Conservation (phyloP, 495 filamentous ascomycete genomes). For the Aspergillus sclerotiicarbonarius region DNA sequence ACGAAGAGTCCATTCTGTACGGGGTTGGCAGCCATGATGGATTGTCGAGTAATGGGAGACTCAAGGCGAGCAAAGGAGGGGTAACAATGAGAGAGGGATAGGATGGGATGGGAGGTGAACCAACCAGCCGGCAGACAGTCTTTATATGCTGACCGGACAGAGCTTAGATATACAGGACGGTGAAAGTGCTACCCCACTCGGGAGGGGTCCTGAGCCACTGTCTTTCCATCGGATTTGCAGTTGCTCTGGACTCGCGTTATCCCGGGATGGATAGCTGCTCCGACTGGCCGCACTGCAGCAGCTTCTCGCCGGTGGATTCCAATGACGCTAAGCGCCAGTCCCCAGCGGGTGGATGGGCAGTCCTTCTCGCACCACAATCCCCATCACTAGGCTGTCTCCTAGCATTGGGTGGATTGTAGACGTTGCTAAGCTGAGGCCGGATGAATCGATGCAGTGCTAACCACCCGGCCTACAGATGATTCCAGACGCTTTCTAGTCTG, state of each 20-base stretch:
- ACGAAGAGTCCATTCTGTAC: conserved; percentile 52
- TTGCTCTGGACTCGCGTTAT: no score
- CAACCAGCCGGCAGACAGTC: neutral
- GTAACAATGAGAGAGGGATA: conserved; percentile 7
- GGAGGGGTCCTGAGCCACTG: neutral
- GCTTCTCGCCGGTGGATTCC: neutral
- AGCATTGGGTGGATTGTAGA: no score
- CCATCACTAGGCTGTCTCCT: no score
- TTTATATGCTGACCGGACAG: neutral
- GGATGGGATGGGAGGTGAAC: neutral
- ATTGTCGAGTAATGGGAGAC: neutral
- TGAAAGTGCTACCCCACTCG: neutral
- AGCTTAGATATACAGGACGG: neutral
- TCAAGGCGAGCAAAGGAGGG: neutral
- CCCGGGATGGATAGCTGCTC: neutral
- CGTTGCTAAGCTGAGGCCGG: no score
- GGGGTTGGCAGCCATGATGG: conserved; percentile 35
- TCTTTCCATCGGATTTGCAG: no score
- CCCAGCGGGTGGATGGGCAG: no score
- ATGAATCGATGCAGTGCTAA: no score
- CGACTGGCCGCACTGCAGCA: neutral
- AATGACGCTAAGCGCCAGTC: no score
- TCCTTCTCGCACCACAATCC: no score
- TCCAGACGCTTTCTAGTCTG: no score
- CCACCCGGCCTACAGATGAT: no score